A percentile compares a stretch with the other conserved stretches of the same genome.
Evolutionary conservation across 148 eudicot genomes (phyloP).

Genomic region (Oxyria digyna): DNA sequence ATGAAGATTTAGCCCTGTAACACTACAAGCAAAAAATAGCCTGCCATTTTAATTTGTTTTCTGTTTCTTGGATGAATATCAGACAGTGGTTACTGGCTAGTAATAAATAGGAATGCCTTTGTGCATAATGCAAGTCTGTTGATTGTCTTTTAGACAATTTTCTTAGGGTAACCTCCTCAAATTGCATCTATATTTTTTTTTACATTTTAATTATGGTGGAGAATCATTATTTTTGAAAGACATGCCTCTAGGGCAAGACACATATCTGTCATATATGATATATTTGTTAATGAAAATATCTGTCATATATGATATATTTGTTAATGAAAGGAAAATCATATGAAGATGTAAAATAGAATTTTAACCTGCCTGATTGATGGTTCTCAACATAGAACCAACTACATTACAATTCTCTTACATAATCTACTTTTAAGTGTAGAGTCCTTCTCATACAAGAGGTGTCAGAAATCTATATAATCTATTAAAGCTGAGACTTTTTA

Average conservation of each 20-base stretch:
- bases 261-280: too few relatives aligned
- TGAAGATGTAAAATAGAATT: too few relatives aligned
- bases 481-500: too few relatives aligned
- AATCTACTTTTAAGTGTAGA: neutral
- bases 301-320: too few relatives aligned
- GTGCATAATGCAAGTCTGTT: too few relatives aligned
- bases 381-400: neutral
- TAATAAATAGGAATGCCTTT: conserved; percentile 1
- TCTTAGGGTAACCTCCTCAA: too few relatives aligned
- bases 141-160: too few relatives aligned
- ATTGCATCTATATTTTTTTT: neutral
- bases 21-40: neutral
- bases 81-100: neutral
- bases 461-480: too few relatives aligned
- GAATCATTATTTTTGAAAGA: neutral
- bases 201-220: neutral
- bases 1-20: neutral
- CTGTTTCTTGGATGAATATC: neutral
- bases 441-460: too few relatives aligned
- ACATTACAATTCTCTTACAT: neutral
- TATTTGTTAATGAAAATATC: too few relatives aligned
- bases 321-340: neutral
- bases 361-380: too few relatives aligned
- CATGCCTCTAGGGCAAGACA: too few relatives aligned
- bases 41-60: neutral